phyloP scores from a whole-genome alignment of 352 stramenopile genomes.

The Phytophthora hibernalis region DNA sequence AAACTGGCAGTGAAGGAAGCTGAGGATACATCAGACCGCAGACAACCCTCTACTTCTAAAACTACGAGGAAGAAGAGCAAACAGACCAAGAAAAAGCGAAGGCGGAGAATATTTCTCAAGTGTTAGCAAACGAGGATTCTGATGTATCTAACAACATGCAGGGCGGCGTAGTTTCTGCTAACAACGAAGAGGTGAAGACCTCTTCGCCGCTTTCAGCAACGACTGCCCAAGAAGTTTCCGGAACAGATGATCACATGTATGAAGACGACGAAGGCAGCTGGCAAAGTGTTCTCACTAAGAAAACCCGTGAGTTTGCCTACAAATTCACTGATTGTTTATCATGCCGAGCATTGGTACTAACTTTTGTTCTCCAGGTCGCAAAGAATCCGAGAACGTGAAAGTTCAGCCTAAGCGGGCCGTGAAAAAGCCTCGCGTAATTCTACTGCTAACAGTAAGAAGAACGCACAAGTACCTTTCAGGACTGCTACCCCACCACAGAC shows the following conservation, averaged over 20 bases:
- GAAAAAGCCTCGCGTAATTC: constrained; percentile 7
- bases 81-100: constrained; percentile 50
- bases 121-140: neutral
- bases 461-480: constrained; percentile 2
- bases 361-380: constrained; percentile 31
- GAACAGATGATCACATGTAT: constrained; percentile 1
- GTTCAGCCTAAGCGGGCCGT: neutral
- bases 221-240: neutral
- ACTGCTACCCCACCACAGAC: neutral
- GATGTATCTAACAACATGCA: neutral
- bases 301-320: constrained; percentile 36
- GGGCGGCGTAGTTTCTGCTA: neutral
- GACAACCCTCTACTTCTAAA: constrained; percentile 17
- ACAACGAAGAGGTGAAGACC: neutral
- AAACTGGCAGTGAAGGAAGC: constrained; percentile 24
- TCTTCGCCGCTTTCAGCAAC: neutral
- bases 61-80: constrained; percentile 52
- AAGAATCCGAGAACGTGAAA: constrained; percentile 24
- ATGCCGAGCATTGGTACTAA: neutral
- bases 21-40: constrained; percentile 9
- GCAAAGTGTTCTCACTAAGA: constrained; percentile 38
- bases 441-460: constrained; percentile 15
- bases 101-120: neutral
- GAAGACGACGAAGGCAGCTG: constrained; percentile 26
- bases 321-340: neutral